Percentiles rank a stretch among this genome's conserved stretches.
Evolutionary conservation across 2,329 filamentous ascomycete genomes (phyloP).

Genomic region (Dactylellina haptotyla): DNA sequence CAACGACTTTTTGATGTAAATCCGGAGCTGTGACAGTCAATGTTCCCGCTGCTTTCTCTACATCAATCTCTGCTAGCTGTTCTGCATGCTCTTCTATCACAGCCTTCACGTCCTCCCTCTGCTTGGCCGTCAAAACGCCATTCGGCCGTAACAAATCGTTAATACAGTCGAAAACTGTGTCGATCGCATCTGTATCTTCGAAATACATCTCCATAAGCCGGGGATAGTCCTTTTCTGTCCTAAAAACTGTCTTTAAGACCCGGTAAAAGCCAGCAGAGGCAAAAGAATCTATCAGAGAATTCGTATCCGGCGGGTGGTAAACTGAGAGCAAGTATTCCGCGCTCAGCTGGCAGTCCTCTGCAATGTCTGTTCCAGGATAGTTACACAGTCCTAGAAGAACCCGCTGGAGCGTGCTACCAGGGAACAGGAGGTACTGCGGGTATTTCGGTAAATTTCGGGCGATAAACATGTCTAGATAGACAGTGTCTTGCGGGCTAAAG

Average conservation of each 20-base stretch:
- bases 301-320: constrained; percentile 86
- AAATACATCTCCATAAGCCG: constrained; percentile 83
- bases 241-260: constrained; percentile 89
- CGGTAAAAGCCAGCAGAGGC: constrained; percentile 84
- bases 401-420: constrained; percentile 83
- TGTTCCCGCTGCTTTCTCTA: constrained; percentile 72
- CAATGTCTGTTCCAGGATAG: constrained; percentile 81
- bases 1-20: constrained; percentile 74
- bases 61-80: constrained; percentile 74
- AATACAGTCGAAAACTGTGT: constrained; percentile 81
- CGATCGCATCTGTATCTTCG: constrained; percentile 80
- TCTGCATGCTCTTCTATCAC: constrained; percentile 74
- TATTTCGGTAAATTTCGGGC: constrained; percentile 96
- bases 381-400: constrained; percentile 84
- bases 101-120: constrained; percentile 75
- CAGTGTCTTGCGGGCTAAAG: constrained; percentile 82
- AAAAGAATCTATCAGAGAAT: constrained; percentile 79
- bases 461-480: constrained; percentile 99
- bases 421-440: constrained; percentile 90
- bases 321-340: constrained; percentile 93
- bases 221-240: constrained; percentile 79
- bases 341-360: constrained; percentile 95
- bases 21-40: constrained; percentile 72
- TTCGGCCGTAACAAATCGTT: constrained; percentile 75
- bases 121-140: constrained; percentile 73